Percentiles rank a stretch among this genome's conserved stretches.
Conservation (phyloP, 345 rosid genomes). For the Eucalyptus pauciflora region DNA sequence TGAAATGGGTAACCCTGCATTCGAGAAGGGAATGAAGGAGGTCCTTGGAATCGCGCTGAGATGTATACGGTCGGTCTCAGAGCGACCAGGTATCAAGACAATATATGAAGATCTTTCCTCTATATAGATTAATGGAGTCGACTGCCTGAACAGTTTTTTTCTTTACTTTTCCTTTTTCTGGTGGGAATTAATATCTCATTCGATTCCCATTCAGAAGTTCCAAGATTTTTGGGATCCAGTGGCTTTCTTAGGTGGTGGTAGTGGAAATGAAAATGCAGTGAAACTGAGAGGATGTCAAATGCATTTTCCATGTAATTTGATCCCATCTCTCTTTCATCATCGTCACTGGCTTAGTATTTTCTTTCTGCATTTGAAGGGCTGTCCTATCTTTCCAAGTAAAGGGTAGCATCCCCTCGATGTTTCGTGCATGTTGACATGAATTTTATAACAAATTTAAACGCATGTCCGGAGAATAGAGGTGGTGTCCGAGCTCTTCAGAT, state of each 20-base stretch:
- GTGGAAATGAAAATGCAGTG: background rate
- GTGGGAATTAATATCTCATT: constrained; percentile 1
- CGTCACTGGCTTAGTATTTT: background rate
- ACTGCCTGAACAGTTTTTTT: background rate
- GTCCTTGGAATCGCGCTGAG: constrained; percentile 80
- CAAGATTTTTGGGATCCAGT: background rate
- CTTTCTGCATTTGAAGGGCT: background rate
- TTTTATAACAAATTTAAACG: background rate
- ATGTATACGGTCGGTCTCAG: constrained; percentile 72
- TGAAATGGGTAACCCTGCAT: constrained; percentile 40
- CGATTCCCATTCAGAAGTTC: background rate
- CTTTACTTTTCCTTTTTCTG: background rate
- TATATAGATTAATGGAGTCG: constrained; percentile 16
- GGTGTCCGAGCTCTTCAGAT: background rate
- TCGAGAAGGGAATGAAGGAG: constrained; percentile 87
- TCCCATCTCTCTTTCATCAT: background rate
- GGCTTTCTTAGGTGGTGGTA: background rate
- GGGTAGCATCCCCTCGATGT: background rate
- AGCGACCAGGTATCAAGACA: constrained; percentile 94
- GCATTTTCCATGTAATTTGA: background rate
- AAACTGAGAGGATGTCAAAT: background rate
- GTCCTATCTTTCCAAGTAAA: background rate
- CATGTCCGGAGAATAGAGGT: background rate
- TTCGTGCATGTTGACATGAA: background rate
- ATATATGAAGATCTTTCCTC: constrained; percentile 97